Base-by-base conservation (phyloP, 345 rosid species). In the Cardamine chenopodiifolia region DNA sequence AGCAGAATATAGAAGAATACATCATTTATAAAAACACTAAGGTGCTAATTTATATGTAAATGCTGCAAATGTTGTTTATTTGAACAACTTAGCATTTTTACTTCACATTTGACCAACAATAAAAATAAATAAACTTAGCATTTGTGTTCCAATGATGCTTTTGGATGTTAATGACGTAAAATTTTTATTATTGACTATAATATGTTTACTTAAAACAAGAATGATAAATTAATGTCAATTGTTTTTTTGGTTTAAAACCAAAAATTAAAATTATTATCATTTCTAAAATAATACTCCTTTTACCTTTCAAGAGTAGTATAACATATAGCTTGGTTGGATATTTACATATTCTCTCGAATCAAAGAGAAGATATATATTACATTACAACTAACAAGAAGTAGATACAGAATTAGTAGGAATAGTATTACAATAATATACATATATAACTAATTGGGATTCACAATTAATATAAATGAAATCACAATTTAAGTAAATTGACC, bases 301-400 rank as follows among this genome's bases (percentile, higher is more conserved):
- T n/a, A n/a, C n/a, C n/a, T 40, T 5, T 40, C 45, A 40, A 40
- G 6, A 40, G n/a, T 40, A 14, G n/a, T n/a, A n/a, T 40, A 40
- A 39, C 6, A 25, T 23, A 23, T n/a, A 56, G 15, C 37, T 55
- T 3, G 20, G 18, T 29, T 23, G 10, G 62, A 17, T 56, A n/a
- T 19, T 56, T 32, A 57, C 25, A 57, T 57, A 40, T 57, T 57
- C 62, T 5, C 23, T 17, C 23, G 22, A 57, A 31, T 57, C 62
- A 58, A 18, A 57, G 15, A 57, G 7, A 17, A 10, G 0, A 32
- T 58, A 32, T 0, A n/a, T n/a, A n/a, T n/a, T n/a, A 17, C 12
- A 32, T 19, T 32, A 59, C 28, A 58, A 34, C 44, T 19, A 18
- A 59, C 17, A 58, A 18, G n/a, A 59, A 10, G 28, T 31, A 56